Evolutionary conservation across 2,329 filamentous ascomycete genomes (phyloP), one percentile per base, ranked within the genome.

Genomic region (Rhexocercosporidium sp.): DNA sequence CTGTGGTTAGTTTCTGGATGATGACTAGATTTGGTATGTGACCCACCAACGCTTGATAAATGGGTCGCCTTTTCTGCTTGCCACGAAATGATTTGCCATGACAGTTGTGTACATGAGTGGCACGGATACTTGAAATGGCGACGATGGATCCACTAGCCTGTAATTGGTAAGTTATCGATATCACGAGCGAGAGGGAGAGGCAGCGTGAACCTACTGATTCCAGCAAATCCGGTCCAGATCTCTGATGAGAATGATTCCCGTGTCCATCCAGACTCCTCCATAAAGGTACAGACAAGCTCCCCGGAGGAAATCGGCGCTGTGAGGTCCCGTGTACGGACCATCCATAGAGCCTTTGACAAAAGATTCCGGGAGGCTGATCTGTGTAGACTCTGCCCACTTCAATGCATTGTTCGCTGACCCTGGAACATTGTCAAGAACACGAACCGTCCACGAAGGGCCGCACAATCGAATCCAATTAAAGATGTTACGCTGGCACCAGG

Each of bases 261-360:
- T 79, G 14, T 84, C 82, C 61, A 83, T 78, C 76, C 79, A 83
- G 1, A 81, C 75, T 0, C 82, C 82, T 0, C 81, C 82, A 37
- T 82, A 76, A 7, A 78, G 71, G 62, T 77, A 80, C 2, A 84
- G 65, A 2, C 81, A 71, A 0, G 81, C 77, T 0, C 83, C 76
- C 0, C 84, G 80, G 5, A 85, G 74, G 0, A 85, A 76, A 62
- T 86, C 84, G 2, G 81, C 81, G 0, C 78, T 79, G 67, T 86
- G 84, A 0, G 77, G 78, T 1, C 80, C 82, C 0, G 77, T 75
- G 62, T 79, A 79, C 0, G 79, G 78, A 0, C 83, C 82, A 14
- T 78, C 76, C 81, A 85, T 84, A 0, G 76, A 80, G 37, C 77
- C 73, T 12, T 81, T 76, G 29, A 81, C 78, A 64, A 84, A 81